Conservation (phyloP, 805 yeast species). For the Kodamaea hsintzibuensis region DNA sequence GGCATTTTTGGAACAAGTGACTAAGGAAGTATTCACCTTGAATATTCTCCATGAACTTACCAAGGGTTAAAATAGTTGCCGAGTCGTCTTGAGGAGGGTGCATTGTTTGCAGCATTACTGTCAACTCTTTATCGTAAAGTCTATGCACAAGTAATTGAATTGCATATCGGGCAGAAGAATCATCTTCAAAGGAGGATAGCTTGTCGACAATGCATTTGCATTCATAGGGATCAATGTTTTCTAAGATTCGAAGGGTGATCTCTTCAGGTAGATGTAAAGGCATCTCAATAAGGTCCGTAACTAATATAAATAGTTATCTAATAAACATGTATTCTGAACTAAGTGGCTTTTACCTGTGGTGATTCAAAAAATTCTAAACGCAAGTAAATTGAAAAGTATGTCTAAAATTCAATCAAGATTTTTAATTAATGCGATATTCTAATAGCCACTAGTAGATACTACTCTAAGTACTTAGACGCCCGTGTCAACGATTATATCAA, state of each 20-base stretch:
- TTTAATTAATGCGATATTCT: too few species aligned
- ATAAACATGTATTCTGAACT: too few species aligned
- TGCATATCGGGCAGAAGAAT: not conserved
- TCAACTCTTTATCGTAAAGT: constrained; percentile 6
- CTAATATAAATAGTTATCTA: too few species aligned
- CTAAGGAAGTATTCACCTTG: not conserved
- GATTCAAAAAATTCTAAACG: too few species aligned
- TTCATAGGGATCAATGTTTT: constrained; percentile 13
- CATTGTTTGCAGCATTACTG: not conserved
- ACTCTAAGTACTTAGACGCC: too few species aligned
- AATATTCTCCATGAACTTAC: not conserved
- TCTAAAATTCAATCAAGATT: too few species aligned
- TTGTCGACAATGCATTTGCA: constrained; percentile 8
- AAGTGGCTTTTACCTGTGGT: too few species aligned
- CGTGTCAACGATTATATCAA: too few species aligned
- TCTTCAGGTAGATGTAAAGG: constrained; percentile 19
- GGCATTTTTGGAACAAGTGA: not conserved
- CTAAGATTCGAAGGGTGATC: constrained; percentile 17
- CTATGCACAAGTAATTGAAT: not conserved
- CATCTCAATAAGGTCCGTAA: too few species aligned
- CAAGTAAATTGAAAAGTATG: too few species aligned
- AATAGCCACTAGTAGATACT: too few species aligned
- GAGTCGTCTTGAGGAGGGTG: not conserved
- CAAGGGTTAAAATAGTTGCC: not conserved
- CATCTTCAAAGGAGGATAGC: not conserved